Evolutionary conservation across 352 stramenopile species (phyloP).

Genomic region (Phytophthora pinifolia): DNA sequence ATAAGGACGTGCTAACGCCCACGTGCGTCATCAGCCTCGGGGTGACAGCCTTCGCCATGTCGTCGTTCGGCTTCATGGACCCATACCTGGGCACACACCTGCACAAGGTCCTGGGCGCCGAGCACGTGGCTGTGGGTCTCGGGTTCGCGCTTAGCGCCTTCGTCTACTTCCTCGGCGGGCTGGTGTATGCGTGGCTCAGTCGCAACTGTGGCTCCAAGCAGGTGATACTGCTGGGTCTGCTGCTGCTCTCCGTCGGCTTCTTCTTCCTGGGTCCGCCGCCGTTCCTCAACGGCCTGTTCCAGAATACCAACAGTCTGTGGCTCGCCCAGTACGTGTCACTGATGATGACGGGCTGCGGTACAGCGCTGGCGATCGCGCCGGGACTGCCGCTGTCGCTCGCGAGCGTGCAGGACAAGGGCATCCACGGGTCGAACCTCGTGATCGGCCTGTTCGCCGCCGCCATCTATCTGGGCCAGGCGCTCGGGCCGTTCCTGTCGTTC

Average conservation of each 20-base stretch:
- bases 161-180: constrained; percentile 63
- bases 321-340: constrained; percentile 51
- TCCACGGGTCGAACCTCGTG: constrained; percentile 57
- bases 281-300: constrained; percentile 47
- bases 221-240: constrained; percentile 57
- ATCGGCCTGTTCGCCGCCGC: constrained; percentile 68
- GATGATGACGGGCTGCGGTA: constrained; percentile 55
- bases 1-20: constrained; percentile 55
- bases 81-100: constrained; percentile 64
- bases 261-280: constrained; percentile 59
- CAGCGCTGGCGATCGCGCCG: constrained; percentile 58
- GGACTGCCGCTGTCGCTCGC: constrained; percentile 60
- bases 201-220: constrained; percentile 61
- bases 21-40: constrained; percentile 52
- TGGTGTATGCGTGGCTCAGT: constrained; percentile 65
- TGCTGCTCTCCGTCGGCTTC: constrained; percentile 51
- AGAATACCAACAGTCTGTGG: constrained; percentile 45
- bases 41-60: constrained; percentile 61
- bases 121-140: constrained; percentile 62
- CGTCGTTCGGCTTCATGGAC: constrained; percentile 74
- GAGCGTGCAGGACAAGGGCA: constrained; percentile 40
- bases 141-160: constrained; percentile 67
- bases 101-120: constrained; percentile 52
- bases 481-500: constrained; percentile 60
- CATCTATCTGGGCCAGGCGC: constrained; percentile 66